phyloP scores from a whole-genome alignment of 768 basidiomycete species.

The Flagelloscypha sp. region DNA sequence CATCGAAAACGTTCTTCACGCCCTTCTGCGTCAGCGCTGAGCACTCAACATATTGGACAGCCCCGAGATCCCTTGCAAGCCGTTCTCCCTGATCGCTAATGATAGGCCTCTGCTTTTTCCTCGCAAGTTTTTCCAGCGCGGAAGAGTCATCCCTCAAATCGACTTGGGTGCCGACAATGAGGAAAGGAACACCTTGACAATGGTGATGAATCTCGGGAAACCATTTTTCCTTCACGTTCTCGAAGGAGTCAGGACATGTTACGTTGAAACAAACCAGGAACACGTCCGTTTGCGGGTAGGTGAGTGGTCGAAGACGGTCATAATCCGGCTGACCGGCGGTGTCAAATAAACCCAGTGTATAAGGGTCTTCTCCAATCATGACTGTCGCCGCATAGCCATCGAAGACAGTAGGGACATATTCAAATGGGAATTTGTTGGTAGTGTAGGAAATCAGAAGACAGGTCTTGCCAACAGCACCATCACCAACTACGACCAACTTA shows the following conservation, averaged over 20 bases:
- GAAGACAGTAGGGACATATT: constrained; percentile 70
- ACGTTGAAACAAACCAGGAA: constrained; percentile 79
- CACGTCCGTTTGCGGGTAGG: constrained; percentile 77
- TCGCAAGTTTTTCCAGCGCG: constrained; percentile 4
- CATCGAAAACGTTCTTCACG: constrained; percentile 56
- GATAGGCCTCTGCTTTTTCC: constrained; percentile 4
- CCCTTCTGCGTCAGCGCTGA: constrained; percentile 72
- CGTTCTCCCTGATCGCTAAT: constrained; percentile 6
- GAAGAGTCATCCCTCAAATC: constrained; percentile 37
- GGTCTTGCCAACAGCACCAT: no score
- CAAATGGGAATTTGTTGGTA: constrained; percentile 68
- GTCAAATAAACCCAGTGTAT: no score
- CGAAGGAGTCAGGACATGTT: constrained; percentile 69
- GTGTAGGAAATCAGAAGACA: constrained; percentile 68
- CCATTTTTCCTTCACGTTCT: constrained; percentile 76
- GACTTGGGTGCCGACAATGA: constrained; percentile 71
- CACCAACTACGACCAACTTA: no score
- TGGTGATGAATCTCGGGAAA: constrained; percentile 68
- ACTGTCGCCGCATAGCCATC: constrained; percentile 76
- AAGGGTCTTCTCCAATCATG: constrained; percentile 79
- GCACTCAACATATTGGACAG: constrained; percentile 57
- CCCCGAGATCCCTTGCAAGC: constrained; percentile 10
- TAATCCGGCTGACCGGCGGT: constrained; percentile 83
- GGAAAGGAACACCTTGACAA: constrained; percentile 61
- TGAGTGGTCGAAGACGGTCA: constrained; percentile 71